phyloP scores from a whole-genome alignment of 2,329 filamentous ascomycete genomes.

The Parastagonospora nodorum region DNA sequence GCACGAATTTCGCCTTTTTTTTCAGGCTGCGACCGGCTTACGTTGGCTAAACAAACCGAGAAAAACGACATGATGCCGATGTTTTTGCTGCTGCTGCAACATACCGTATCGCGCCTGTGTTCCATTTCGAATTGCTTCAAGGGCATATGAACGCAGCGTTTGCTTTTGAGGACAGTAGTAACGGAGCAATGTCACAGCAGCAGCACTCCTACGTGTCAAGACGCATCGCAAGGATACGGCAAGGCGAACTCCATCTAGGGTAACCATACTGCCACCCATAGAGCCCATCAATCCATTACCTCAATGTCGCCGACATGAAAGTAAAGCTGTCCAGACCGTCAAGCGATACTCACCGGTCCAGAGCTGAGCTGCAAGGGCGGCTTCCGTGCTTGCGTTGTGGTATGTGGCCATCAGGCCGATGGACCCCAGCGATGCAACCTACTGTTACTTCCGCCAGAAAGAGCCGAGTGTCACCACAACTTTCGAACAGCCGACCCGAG shows the following conservation, averaged over 20 bases:
- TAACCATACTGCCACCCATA: background rate
- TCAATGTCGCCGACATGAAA: background rate
- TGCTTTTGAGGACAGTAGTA: background rate
- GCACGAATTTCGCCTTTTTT: background rate
- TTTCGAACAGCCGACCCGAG: background rate
- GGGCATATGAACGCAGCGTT: background rate
- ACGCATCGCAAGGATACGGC: background rate
- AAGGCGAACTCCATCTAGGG: background rate
- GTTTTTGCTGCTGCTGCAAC: background rate
- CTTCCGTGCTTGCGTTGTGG: conserved; percentile 7
- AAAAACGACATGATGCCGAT: background rate
- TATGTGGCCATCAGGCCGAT: conserved; percentile 17
- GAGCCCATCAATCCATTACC: background rate
- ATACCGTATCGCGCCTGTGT: conserved; percentile 2
- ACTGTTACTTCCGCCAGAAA: conserved; percentile 11
- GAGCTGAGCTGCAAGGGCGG: too few species aligned
- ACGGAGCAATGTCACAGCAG: conserved; percentile 5
- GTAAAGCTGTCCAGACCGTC: background rate
- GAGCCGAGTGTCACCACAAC: background rate
- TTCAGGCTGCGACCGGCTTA: background rate
- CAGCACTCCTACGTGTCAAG: background rate
- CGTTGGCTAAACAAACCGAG: background rate
- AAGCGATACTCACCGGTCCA: too few species aligned
- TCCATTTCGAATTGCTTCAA: background rate
- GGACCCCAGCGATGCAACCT: conserved; percentile 38